Evolutionary conservation across 345 rosid genomes (phyloP).

Genomic region (Bruguiera sexangula): DNA sequence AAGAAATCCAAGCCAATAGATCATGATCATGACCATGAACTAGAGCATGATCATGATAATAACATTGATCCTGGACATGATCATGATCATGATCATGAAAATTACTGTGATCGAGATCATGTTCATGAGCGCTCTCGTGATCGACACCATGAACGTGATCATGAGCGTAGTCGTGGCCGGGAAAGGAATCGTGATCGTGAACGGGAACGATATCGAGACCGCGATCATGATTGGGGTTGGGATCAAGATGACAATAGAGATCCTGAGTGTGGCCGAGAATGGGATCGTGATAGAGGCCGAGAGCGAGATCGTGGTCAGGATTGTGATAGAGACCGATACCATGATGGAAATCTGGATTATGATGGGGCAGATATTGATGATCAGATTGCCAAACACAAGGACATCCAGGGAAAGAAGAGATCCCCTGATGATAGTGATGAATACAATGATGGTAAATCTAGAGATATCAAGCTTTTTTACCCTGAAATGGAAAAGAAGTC

Average conservation of each 20-base stretch:
- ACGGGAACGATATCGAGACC: constrained; percentile 12
- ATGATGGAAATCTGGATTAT: constrained; percentile 20
- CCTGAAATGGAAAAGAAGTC: constrained; percentile 48
- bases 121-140: constrained; percentile 33
- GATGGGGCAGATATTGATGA: constrained; percentile 51
- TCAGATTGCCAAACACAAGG: constrained; percentile 50
- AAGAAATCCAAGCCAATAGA: constrained; percentile 62
- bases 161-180: constrained; percentile 29
- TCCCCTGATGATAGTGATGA: constrained; percentile 71
- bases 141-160: constrained; percentile 25
- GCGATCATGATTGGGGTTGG: constrained; percentile 30
- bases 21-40: constrained; percentile 43
- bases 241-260: constrained; percentile 31
- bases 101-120: constrained; percentile 27
- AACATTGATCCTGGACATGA: constrained; percentile 33
- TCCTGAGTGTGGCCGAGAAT: not conserved
- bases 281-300: not conserved
- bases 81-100: constrained; percentile 36
- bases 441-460: constrained; percentile 43
- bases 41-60: constrained; percentile 35
- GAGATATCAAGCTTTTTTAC: constrained; percentile 29
- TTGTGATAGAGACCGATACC: constrained; percentile 14
- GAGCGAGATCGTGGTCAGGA: not conserved
- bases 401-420: constrained; percentile 59
- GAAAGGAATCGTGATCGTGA: constrained; percentile 42